Evolutionary conservation across 805 yeast genomes (phyloP), one percentile per base, ranked within the genome.

Genomic region (Candida tibetensis): DNA sequence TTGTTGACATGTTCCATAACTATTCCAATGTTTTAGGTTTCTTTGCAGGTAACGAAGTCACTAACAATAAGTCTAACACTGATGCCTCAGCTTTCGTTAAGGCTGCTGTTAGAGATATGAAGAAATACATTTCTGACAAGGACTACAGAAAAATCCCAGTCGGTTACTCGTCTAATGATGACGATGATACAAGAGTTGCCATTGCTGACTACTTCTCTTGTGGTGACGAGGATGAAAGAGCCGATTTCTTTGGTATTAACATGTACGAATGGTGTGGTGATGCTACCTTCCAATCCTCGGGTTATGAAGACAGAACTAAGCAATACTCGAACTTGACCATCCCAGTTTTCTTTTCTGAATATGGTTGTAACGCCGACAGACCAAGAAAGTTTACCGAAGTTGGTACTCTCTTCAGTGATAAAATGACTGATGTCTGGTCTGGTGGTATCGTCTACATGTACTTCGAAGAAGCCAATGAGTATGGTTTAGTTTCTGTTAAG

Each of bases 11-110:
- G 49, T 77, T 93, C 69, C 77, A 80, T 42, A 71, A 76, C 51
- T 91, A 90, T 66, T 65, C 82, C 33, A 91, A 91, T 64, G 77
- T 87, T 14, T 72, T 91, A 46, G 99, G 98, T 2, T 90, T 87
- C 75, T 90, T 91, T 65, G 98, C 98, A 19, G 99, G 98, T 45
- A 93, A 93, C 65, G 99, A 91, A 74, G 98, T 93, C 37, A 79
- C 91, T 43, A 91, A 90, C 64, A 88, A 86, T 56, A 66, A 64
- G 30, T 68, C 88, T 34, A 90, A 87, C 64, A 85, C 97, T 10
- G 82, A 80, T 50, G 86, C 97, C 22, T 89, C 97, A 19, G 88
- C 97, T 1, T 91, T 81, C 63, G 95, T 93, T 40, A 93, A 91
- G 73, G 96, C 98, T 21, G 96, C 98, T 13, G 75, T 93, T 45